Percentiles rank a stretch among this genome's conserved stretches.
phyloP scores from a whole-genome alignment of 2,329 filamentous ascomycete genomes.

The Albophoma yamanashiensis region DNA sequence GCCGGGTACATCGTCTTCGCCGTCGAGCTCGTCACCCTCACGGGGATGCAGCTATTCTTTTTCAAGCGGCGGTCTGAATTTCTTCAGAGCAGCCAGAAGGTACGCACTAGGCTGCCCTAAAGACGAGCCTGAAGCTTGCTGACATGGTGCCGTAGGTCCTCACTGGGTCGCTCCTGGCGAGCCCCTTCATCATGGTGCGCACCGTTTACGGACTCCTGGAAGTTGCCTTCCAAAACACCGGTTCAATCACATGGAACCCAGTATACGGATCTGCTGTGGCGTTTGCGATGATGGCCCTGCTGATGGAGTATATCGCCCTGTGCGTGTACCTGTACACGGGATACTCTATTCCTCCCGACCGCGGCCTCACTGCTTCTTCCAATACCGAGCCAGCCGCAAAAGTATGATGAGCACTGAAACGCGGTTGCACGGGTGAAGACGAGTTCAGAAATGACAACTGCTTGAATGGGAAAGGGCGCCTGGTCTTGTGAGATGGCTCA shows the following conservation, averaged over 20 bases:
- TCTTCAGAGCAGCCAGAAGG: constrained; percentile 7
- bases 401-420: not conserved
- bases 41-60: constrained; percentile 8
- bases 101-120: not conserved
- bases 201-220: constrained; percentile 12
- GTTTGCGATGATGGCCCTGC: constrained; percentile 7
- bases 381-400: not conserved
- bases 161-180: constrained; percentile 7
- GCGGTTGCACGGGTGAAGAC: not conserved
- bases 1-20: constrained; percentile 12
- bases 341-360: constrained; percentile 5
- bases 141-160: constrained; percentile 4
- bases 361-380: not conserved
- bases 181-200: constrained; percentile 11
- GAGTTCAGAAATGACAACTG: not conserved
- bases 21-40: constrained; percentile 7
- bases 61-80: constrained; percentile 4
- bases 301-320: constrained; percentile 8
- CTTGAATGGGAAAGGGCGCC: not conserved
- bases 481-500: not conserved
- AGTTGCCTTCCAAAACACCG: constrained; percentile 2
- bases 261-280: constrained; percentile 5
- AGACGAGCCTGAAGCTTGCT: not conserved
- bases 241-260: constrained; percentile 8
- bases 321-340: constrained; percentile 6